phyloP scores from a whole-genome alignment of 371 early-diverging fungal species.

The Amoeboaphelidium protococcarum region DNA sequence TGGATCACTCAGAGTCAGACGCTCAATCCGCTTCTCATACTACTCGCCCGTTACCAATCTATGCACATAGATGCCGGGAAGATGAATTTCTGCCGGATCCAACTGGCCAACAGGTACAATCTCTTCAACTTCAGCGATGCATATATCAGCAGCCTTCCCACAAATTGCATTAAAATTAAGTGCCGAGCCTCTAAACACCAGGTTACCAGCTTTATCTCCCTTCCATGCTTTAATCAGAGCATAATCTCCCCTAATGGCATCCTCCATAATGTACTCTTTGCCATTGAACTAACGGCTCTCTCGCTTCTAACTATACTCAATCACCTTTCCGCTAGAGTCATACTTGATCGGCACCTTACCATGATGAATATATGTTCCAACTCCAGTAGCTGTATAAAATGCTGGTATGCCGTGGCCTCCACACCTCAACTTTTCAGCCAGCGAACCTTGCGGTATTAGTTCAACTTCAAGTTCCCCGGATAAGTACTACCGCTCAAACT shows the following conservation, averaged over 20 bases:
- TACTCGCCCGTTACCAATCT: constrained; percentile 25
- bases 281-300: constrained; percentile 24
- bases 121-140: constrained; percentile 42
- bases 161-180: constrained; percentile 37
- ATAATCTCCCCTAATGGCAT: constrained; percentile 34
- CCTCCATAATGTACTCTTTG: constrained; percentile 32
- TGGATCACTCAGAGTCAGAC: constrained; percentile 17
- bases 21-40: constrained; percentile 38
- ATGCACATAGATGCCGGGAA: constrained; percentile 35
- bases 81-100: constrained; percentile 31
- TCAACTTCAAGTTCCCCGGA: constrained; percentile 42
- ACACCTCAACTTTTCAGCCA: constrained; percentile 34
- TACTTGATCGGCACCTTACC: constrained; percentile 34
- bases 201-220: constrained; percentile 34
- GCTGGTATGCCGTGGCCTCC: constrained; percentile 44
- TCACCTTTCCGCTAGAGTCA: too few species aligned
- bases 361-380: constrained; percentile 25
- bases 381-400: constrained; percentile 34
- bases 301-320: too few species aligned
- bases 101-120: constrained; percentile 33
- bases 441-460: constrained; percentile 29
- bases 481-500: constrained; percentile 38
- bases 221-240: constrained; percentile 44
- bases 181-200: constrained; percentile 30
- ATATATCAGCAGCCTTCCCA: constrained; percentile 26